phyloP scores from a whole-genome alignment of 106 monocot species.

The Posidonia australis region DNA sequence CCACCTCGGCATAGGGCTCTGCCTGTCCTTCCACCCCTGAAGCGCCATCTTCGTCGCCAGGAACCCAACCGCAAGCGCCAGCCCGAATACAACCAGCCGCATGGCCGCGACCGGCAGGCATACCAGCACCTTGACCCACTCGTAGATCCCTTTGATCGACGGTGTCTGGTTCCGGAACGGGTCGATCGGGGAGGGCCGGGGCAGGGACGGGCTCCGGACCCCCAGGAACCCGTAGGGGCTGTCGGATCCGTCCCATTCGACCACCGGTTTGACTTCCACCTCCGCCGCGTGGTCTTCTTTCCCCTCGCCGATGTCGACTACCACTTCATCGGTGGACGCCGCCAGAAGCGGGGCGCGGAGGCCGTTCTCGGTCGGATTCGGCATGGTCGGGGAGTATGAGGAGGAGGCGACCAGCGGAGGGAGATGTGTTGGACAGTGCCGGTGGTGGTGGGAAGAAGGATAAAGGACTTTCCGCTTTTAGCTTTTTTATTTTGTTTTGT shows the following conservation, averaged over 20 bases:
- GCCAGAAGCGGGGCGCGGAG: not conserved
- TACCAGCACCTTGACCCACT: slow-evolving; percentile 46
- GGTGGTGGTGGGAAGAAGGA: too few species aligned
- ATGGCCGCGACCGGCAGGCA: slow-evolving; percentile 36
- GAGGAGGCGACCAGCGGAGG: too few species aligned
- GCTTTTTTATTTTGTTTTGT: too few species aligned
- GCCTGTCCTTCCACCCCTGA: slow-evolving; percentile 66
- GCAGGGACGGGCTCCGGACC: slow-evolving; percentile 14
- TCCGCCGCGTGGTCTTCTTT: not conserved
- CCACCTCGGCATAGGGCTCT: slow-evolving; percentile 73
- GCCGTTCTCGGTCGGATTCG: not conserved
- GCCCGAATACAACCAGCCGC: slow-evolving; percentile 57
- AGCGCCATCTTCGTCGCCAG: slow-evolving; percentile 56
- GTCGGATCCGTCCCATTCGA: not conserved
- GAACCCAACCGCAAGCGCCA: slow-evolving; percentile 54
- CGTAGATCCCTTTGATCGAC: slow-evolving; percentile 36
- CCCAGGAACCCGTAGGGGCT: slow-evolving; percentile 65
- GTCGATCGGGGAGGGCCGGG: slow-evolving; percentile 34
- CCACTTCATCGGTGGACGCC: not conserved
- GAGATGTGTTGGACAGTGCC: too few species aligned
- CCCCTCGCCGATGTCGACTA: not conserved
- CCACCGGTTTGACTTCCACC: not conserved
- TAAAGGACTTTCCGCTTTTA: too few species aligned
- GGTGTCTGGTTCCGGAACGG: slow-evolving; percentile 88
- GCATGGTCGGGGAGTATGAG: not conserved